Base-by-base conservation (phyloP, 2,329 filamentous ascomycete genomes). In the Pseudofabraea citricarpa region DNA sequence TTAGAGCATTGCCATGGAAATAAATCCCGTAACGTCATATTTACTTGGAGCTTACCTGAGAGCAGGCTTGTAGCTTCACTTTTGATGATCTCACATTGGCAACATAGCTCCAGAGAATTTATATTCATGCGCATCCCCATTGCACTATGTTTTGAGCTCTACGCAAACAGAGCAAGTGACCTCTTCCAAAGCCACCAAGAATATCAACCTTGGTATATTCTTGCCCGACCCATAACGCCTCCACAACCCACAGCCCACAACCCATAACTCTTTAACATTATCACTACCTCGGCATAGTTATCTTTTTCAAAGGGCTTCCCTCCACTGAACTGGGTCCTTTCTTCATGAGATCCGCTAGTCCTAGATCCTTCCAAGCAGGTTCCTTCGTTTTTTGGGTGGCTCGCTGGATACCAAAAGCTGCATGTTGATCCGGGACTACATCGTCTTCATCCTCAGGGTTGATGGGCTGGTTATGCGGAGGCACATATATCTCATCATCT, bases 381-480 rank as follows among this genome's bases (percentile, higher is more conserved):
- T 90, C 85, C 56, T 75, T 77, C 55, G 72, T 74, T 51, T 77
- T 76, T 66, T 89, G 84, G 13, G 86, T 90, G 8, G 87, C 87
- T 53, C 85, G 78, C 63, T 87, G 81, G 56, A 94, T 93, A 29
- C 87, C 88, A 62, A 93, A 93, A 0, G 87, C 88, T 10, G 87
- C 87, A 60, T 93, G 87, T 67, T 93, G 87, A 64, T 93, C 87
- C 0, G 88, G 87, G 4, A 93, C 87, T 4, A 93, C 85, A 58
- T 93, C 87, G 59, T 93, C 88, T 66, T 93, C 87, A 62, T 93
- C 87, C 64, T 93, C 87, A 0, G 88, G 87, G 61, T 93, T 91
- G 59, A 90, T 74, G 31, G 87, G 88, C 62, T 89, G 86, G 60
- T 90, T 80, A 49, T 88, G 79, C 6, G 81, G 80, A 24, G 85